Conservation (phyloP, 2,329 filamentous ascomycete genomes). For the Fusarium compactum region DNA sequence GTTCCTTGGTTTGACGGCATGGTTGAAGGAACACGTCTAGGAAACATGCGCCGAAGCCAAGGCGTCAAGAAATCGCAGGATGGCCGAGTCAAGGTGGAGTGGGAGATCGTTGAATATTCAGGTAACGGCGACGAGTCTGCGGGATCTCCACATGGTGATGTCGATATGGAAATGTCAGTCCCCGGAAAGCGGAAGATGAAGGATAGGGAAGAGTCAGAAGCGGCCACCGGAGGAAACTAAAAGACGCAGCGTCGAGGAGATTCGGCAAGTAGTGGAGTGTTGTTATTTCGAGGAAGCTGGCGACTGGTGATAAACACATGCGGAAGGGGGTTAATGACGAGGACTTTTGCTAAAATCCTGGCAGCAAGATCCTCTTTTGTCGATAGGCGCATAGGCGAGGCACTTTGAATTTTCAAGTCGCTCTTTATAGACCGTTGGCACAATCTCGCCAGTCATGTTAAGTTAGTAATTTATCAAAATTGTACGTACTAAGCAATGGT, state of each 20-base stretch:
- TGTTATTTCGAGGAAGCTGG: constrained; percentile 15
- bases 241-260: background rate
- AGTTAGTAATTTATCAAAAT: constrained; percentile 18
- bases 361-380: constrained; percentile 6
- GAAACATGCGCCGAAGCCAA: constrained; percentile 72
- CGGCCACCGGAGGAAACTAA: constrained; percentile 15
- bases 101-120: constrained; percentile 85
- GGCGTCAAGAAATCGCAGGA: constrained; percentile 68
- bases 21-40: constrained; percentile 80
- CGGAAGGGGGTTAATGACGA: constrained; percentile 18
- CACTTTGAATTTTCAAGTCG: constrained; percentile 1
- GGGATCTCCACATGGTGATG: constrained; percentile 47
- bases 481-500: constrained; percentile 1
- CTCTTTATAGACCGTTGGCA: constrained; percentile 1
- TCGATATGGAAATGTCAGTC: constrained; percentile 52
- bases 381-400: constrained; percentile 7
- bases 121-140: constrained; percentile 54
- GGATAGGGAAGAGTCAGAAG: constrained; percentile 54
- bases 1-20: constrained; percentile 89
- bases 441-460: constrained; percentile 7
- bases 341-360: constrained; percentile 6
- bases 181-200: constrained; percentile 66
- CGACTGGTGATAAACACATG: constrained; percentile 18
- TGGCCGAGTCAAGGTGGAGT: constrained; percentile 76
- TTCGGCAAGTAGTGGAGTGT: background rate